Conservation (phyloP, 1,284 basidiomycete species). For the Heliocybe sulcata region DNA sequence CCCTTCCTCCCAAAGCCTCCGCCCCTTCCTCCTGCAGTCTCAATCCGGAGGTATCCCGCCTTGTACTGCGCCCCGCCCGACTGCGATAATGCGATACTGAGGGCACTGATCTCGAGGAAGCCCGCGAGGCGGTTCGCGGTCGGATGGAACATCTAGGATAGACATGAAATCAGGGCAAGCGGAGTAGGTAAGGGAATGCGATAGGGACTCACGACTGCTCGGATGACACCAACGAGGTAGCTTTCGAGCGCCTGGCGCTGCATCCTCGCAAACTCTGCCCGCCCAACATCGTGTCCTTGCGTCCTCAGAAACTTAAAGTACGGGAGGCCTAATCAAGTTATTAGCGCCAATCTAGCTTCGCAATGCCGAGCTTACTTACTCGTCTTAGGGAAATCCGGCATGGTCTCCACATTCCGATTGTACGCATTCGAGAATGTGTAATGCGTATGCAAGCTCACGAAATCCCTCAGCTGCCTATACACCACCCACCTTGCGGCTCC, state of each 20-base stretch:
- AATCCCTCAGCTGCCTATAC: slow-evolving; percentile 92
- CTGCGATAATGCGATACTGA: slow-evolving; percentile 81
- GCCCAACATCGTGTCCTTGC: slow-evolving; percentile 42
- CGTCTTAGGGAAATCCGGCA: slow-evolving; percentile 91
- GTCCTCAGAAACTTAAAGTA: slow-evolving; percentile 82
- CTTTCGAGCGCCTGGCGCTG: slow-evolving; percentile 83
- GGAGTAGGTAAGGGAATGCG: too few species aligned
- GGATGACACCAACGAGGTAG: slow-evolving; percentile 86
- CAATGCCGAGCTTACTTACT: slow-evolving; percentile 29
- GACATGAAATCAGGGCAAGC: too few species aligned
- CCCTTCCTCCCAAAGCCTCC: slow-evolving; percentile 57
- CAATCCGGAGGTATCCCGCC: slow-evolving; percentile 76
- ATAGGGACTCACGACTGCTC: slow-evolving; percentile 66
- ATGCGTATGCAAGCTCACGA: slow-evolving; percentile 86
- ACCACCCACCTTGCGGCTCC: slow-evolving; percentile 95
- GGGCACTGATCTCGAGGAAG: slow-evolving; percentile 93
- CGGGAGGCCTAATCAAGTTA: slow-evolving; percentile 52
- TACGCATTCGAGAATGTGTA: slow-evolving; percentile 85
- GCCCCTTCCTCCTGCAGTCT: slow-evolving; percentile 39
- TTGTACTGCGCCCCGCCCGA: slow-evolving; percentile 85
- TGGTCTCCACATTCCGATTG: slow-evolving; percentile 60
- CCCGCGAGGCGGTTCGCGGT: slow-evolving; percentile 87
- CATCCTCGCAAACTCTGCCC: slow-evolving; percentile 71
- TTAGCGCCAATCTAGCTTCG: slow-evolving; percentile 3
- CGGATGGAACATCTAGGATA: slow-evolving; percentile 87